phyloP scores from a whole-genome alignment of 148 eudicot species.

The Gaultheria prostrata region DNA sequence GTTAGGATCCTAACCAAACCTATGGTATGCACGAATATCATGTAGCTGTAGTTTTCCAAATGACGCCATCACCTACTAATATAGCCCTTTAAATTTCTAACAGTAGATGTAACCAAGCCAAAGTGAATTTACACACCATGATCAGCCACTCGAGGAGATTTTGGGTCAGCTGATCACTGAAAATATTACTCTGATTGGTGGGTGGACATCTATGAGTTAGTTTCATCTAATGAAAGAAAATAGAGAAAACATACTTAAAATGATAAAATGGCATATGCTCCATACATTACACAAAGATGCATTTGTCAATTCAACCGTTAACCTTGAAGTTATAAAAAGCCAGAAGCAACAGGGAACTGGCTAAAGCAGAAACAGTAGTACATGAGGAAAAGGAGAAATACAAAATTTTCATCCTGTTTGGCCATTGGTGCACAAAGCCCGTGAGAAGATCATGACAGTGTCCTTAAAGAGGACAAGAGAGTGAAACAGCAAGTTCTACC shows the following conservation, averaged over 20 bases:
- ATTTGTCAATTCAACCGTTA: background rate
- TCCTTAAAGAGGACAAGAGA: background rate
- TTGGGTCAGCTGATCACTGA: background rate
- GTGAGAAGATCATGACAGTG: background rate
- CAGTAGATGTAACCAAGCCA: background rate
- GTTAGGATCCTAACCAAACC: background rate
- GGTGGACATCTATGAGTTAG: background rate
- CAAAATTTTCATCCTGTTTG: background rate
- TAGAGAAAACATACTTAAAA: background rate
- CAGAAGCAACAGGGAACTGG: background rate
- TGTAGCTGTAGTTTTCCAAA: background rate
- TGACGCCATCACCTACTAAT: background rate
- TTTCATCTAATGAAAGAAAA: background rate
- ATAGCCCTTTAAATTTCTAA: background rate
- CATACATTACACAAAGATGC: background rate
- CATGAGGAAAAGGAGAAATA: background rate
- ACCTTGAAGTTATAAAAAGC: background rate
- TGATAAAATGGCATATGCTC: background rate
- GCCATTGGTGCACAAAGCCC: background rate
- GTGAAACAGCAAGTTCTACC: constrained; percentile 6
- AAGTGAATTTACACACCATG: background rate
- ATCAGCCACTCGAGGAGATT: background rate
- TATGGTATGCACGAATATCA: background rate
- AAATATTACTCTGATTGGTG: background rate
- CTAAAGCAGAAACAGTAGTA: background rate